These are phyloP conservation scores for Fistulinella cinereoalba DNA, from an alignment of 1,284 basidiomycete genomes.

Conservation along the genomic window DNA sequence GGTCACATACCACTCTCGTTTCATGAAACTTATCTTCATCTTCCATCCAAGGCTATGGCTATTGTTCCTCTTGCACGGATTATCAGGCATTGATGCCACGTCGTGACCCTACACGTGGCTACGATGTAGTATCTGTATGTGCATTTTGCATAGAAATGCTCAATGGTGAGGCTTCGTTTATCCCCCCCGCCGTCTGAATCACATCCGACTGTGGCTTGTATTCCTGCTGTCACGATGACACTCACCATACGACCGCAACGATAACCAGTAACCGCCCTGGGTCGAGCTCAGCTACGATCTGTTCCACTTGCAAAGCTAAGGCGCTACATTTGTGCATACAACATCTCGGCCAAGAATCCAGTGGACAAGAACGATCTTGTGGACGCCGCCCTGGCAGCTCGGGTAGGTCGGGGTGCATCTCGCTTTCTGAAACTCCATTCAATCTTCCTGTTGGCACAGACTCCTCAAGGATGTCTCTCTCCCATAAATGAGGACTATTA, in stretches of 20 bases:
- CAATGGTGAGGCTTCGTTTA: conserved; percentile 47
- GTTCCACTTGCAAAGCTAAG: conserved; percentile 59
- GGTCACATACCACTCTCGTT: background rate
- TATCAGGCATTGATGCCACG: conserved; percentile 74
- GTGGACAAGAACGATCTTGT: conserved; percentile 77
- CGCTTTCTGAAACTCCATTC: background rate
- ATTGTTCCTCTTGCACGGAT: conserved; percentile 70
- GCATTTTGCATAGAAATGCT: conserved; percentile 69
- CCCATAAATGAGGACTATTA: conserved; percentile 51
- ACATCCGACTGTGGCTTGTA: background rate
- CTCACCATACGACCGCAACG: background rate
- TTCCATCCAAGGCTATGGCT: conserved; percentile 54
- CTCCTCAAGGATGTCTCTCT: conserved; percentile 24
- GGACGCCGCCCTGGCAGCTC: conserved; percentile 54
- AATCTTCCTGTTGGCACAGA: conserved; percentile 21
- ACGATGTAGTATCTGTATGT: conserved; percentile 63
- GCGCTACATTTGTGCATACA: conserved; percentile 67
- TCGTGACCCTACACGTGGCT: conserved; percentile 46
- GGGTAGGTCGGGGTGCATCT: conserved; percentile 38
- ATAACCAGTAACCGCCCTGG: conserved; percentile 61
- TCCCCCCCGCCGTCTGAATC: background rate
- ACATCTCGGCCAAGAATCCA: conserved; percentile 56
- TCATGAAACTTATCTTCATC: background rate
- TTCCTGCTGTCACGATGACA: background rate
- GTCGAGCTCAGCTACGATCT: conserved; percentile 50